Evolutionary conservation across 2,329 filamentous ascomycete genomes (phyloP), one percentile per base, ranked within the genome.

Genomic region (Clonostachys solani): DNA sequence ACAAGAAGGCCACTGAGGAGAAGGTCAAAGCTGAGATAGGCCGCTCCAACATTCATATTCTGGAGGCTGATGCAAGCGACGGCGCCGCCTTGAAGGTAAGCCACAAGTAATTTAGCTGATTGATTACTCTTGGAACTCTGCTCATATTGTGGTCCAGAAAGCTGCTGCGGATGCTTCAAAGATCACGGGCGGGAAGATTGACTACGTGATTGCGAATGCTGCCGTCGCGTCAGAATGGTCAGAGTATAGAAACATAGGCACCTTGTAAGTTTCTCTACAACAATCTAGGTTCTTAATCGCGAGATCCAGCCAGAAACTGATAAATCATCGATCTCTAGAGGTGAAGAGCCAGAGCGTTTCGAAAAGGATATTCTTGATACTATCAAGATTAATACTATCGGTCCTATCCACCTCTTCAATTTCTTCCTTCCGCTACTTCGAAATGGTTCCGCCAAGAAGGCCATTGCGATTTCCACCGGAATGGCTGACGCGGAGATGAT

Each of bases 141-240:
- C 15, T 18, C 17, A 38, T n/a, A 8, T 1, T 12, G 3, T n/a
- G 36, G 3, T 34, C 7, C 36, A 48, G 47, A 2, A 7, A 13
- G 29, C 41, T 12, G 47, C 38, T 9, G 23, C 13, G 3, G 35
- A 38, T 6, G 35, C 34, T 7, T 35, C 41, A 13, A 52, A 56
- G 19, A 61, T 66, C 37, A 65, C 62, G 2, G 60, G 61, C 17
- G 64, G 65, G 23, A 56, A 38, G 36, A n/a, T 38, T 12, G 36
- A 38, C 1, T 87, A 92, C 8, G 84, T 87, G 3, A 86, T 97
- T 51, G 86, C 86, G 0, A 83, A 87, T 29, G 80, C 81, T 2
- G 86, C 91, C 23, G 23, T 29, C 9, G 23, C 23, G 9, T 29
- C 23, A 9, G 23, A 29, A 29, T 29, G 23, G 23, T 29, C 23